Evolutionary conservation across 2,329 filamentous ascomycete genomes (phyloP).

Genomic region (Talaromyces verruculosus): DNA sequence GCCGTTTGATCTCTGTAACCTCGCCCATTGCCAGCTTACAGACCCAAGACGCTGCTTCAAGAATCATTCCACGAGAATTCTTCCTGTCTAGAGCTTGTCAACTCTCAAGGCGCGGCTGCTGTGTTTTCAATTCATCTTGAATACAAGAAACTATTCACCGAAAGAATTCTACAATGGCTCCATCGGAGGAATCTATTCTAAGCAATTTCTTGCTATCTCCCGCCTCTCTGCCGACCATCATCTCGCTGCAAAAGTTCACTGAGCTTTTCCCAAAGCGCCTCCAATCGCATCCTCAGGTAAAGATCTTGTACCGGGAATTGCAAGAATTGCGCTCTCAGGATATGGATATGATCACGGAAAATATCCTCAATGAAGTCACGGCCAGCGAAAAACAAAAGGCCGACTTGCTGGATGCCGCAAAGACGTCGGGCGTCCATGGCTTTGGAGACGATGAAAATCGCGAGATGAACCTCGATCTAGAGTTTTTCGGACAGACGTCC

Average conservation of each 20-base stretch:
- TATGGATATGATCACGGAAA: conserved; percentile 65
- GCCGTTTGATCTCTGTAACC: not conserved
- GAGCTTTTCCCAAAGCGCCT: conserved; percentile 70
- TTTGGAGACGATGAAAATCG: conserved; percentile 36
- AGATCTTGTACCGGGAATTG: conserved; percentile 73
- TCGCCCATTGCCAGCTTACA: not conserved
- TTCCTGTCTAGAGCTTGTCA: not conserved
- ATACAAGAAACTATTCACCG: not conserved
- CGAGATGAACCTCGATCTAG: conserved; percentile 48
- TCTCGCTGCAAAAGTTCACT: conserved; percentile 73
- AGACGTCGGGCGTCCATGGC: conserved; percentile 36
- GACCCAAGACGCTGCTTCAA: not conserved
- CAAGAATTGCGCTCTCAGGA: conserved; percentile 70
- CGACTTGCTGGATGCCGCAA: conserved; percentile 37
- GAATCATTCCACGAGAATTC: not conserved
- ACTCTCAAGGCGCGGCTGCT: no score
- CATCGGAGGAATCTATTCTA: conserved; percentile 72
- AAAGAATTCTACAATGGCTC: conserved; percentile 39
- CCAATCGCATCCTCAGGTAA: conserved; percentile 66
- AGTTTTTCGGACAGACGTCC: conserved; percentile 60
- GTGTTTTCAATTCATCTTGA: not conserved
- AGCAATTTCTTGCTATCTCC: conserved; percentile 75
- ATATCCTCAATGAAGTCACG: conserved; percentile 41
- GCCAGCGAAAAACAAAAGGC: conserved; percentile 40
- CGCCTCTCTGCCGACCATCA: conserved; percentile 69